These are phyloP conservation scores for Acacia concinna DNA, from an alignment of 331 rosid genomes.

Conservation along the genomic window DNA sequence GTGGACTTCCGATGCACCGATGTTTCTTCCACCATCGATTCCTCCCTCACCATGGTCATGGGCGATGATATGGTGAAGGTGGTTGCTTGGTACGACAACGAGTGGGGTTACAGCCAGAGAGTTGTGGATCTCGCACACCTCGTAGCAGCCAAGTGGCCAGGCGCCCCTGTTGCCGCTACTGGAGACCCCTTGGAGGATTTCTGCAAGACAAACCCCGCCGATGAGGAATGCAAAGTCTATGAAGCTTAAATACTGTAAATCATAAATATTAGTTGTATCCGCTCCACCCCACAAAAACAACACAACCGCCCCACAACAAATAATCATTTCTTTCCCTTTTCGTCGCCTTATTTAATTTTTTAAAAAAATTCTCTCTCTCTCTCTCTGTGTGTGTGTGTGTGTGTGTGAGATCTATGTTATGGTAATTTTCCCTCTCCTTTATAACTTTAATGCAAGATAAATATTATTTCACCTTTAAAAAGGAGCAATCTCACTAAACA, in stretches of 20 bases:
- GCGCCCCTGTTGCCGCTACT: constrained; percentile 42
- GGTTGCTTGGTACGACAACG: constrained; percentile 99
- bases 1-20: constrained; percentile 89
- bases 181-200: constrained; percentile 96
- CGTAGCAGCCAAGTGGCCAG: constrained; percentile 91
- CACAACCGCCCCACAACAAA: no score
- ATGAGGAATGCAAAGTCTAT: constrained; percentile 92
- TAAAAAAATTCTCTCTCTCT: no score
- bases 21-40: constrained; percentile 90
- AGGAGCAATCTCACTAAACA: not conserved
- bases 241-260: constrained; percentile 43
- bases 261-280: not conserved
- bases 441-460: not conserved
- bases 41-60: constrained; percentile 98
- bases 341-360: no score
- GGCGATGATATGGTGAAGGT: constrained; percentile 99
- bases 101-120: constrained; percentile 99
- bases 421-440: not conserved
- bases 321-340: no score
- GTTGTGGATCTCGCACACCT: constrained; percentile 97
- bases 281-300: no score
- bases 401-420: no score
- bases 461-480: not conserved
- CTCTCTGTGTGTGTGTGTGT: no score
- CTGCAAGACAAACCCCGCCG: constrained; percentile 92